A percentile compares a stretch with the other conserved stretches of the same genome.
These are phyloP conservation scores for Xylaria arbuscula DNA, from an alignment of 2,329 filamentous ascomycete species.

Conservation along the genomic window DNA sequence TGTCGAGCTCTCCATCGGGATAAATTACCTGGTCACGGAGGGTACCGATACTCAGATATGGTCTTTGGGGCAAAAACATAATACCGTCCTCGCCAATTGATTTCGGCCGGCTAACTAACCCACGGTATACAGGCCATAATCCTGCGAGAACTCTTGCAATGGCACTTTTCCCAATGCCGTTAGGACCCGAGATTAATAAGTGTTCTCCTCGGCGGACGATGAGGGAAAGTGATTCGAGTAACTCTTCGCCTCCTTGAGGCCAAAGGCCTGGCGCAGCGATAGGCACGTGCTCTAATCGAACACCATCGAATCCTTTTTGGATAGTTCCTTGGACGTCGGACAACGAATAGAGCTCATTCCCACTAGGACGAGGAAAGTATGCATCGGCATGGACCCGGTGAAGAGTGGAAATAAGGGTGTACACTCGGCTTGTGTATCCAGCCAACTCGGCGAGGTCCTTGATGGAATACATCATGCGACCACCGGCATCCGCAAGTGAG, in stretches of 20 bases:
- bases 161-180: constrained; percentile 92
- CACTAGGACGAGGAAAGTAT: constrained; percentile 77
- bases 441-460: constrained; percentile 97
- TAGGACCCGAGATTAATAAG: constrained; percentile 91
- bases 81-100: constrained; percentile 86
- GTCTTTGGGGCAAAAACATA: constrained; percentile 96
- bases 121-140: constrained; percentile 93
- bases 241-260: constrained; percentile 90
- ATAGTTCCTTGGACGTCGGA: constrained; percentile 93
- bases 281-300: constrained; percentile 92
- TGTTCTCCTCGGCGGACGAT: constrained; percentile 92
- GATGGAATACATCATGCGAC: constrained; percentile 99
- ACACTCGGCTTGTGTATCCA: constrained; percentile 95
- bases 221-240: constrained; percentile 88
- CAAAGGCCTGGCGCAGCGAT: constrained; percentile 89
- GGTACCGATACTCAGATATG: constrained; percentile 91
- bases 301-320: constrained; percentile 93
- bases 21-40: constrained; percentile 98
- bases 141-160: constrained; percentile 90
- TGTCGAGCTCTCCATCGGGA: constrained; percentile 92
- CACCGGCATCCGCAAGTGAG: constrained; percentile 93
- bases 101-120: constrained; percentile 88
- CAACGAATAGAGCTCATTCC: constrained; percentile 84
- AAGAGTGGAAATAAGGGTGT: constrained; percentile 92
- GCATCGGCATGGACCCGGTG: constrained; percentile 93